Evolutionary conservation across 441 rosid species (phyloP).

Genomic region (Brassica hybrid): DNA sequence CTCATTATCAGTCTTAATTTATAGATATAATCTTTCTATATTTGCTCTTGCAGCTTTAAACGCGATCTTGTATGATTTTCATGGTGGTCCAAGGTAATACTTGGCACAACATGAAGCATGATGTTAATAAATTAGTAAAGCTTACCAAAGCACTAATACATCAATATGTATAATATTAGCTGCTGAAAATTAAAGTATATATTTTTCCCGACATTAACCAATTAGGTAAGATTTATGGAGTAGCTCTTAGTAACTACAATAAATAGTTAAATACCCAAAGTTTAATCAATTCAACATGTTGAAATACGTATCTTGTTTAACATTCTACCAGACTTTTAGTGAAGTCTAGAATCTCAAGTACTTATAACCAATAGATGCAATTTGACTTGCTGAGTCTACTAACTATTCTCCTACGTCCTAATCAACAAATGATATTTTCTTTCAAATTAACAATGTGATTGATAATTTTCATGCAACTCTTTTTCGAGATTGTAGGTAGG

Average conservation of each 20-base stretch:
- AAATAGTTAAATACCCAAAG: conserved; percentile 8
- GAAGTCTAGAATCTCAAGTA: conserved; percentile 7
- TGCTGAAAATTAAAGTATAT: background rate
- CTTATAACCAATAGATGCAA: too few species aligned
- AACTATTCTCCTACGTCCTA: conserved; percentile 18
- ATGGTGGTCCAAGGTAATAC: conserved; percentile 44
- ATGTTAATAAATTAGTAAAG: background rate
- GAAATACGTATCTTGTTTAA: background rate
- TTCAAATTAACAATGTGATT: conserved; percentile 10
- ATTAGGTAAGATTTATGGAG: conserved; percentile 13
- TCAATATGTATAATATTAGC: background rate
- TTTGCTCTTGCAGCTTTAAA: conserved; percentile 34
- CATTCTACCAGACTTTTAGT: background rate
- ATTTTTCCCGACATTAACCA: conserved; percentile 24
- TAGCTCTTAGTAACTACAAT: background rate
- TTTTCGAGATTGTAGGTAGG: conserved; percentile 23
- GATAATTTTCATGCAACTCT: conserved; percentile 26
- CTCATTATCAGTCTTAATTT: background rate
- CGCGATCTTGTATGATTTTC: conserved; percentile 38
- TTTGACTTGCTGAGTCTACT: conserved; percentile 18
- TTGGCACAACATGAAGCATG: conserved; percentile 44
- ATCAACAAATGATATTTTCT: background rate
- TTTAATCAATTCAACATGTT: conserved; percentile 2
- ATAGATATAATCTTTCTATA: conserved; percentile 29
- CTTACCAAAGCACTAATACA: conserved; percentile 14